Evolutionary conservation across 768 basidiomycete species (phyloP), one percentile per base, ranked within the genome.

Genomic region (Termitomyces sp.): DNA sequence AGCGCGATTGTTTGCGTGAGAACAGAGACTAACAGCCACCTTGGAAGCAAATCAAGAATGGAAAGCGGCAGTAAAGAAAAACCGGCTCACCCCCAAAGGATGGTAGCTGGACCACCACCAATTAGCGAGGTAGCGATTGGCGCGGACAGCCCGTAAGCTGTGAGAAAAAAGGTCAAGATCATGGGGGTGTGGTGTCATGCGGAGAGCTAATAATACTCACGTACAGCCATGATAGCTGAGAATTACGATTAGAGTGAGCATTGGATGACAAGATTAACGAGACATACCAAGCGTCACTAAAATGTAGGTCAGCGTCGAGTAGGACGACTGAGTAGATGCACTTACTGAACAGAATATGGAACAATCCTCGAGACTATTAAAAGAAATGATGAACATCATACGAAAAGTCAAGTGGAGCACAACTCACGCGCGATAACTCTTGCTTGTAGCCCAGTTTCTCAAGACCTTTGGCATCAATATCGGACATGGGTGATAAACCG

Each of bases 181-280:
- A 59, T 49, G 41, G 26, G n/a, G 41, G 32, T 27, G 6, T 13
- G 5, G 36, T 27, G 8, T 42, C 41, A 48, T 24, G 27, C 13
- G 10, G 42, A 41, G 2, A 44, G 22, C 20, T 22, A 4, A 2
- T 31, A 79, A 2, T 31, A 79, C 83, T 69, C 62, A 84, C 83
- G 83, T 57, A 85, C 83, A 31, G 83, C 82, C 73, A 84, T 79
- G 32, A 85, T 84, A 10, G 83, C 83, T 84, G 49, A 24, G 29
- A 51, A 14, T 41, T 41, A 52, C 13, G 36, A 47, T 14, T 12
- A 36, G 13, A 20, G 37, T 64, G 46, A 68, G 59, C 10, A 18
- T 5, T 34, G 26, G 37, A 18, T 27, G 48, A 16, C 27, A 39
- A 26, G 39, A 20, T 24, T n/a, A 44, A 46, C 14, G 27, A 48